Evolutionary conservation across 257 asterid genomes (phyloP).

Genomic region (Vinca minor): DNA sequence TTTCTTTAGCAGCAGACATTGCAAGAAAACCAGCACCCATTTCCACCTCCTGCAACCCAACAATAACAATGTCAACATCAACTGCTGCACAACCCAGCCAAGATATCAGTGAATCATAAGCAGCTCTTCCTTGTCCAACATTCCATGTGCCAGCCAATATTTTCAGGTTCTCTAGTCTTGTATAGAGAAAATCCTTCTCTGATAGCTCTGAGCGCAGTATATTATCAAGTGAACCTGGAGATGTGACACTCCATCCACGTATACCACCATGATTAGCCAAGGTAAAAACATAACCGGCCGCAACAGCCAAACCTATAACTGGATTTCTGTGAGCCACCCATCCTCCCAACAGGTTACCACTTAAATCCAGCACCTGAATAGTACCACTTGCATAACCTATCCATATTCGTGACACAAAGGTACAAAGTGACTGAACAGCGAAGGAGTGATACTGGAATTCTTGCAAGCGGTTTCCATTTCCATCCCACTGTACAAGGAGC

Average conservation of each 20-base stretch:
- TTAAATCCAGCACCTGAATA: constrained; percentile 78
- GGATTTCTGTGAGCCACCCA: constrained; percentile 89
- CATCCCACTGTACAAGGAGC: constrained; percentile 82
- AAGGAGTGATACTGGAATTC: constrained; percentile 65
- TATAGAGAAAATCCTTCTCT: constrained; percentile 67
- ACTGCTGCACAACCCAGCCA: constrained; percentile 87
- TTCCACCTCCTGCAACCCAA: constrained; percentile 97
- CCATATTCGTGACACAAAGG: constrained; percentile 74
- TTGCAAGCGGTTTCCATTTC: constrained; percentile 66
- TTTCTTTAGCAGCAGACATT: constrained; percentile 98
- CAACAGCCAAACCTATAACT: constrained; percentile 62
- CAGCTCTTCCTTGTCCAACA: constrained; percentile 91
- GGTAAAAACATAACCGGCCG: constrained; percentile 56
- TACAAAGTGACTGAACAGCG: constrained; percentile 63
- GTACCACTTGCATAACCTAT: constrained; percentile 81
- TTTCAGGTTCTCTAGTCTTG: constrained; percentile 67
- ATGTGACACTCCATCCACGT: constrained; percentile 88
- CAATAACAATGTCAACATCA: constrained; percentile 61
- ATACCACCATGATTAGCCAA: constrained; percentile 96
- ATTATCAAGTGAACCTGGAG: constrained; percentile 80
- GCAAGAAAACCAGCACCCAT: constrained; percentile 99
- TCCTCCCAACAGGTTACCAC: constrained; percentile 66
- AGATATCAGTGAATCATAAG: constrained; percentile 76
- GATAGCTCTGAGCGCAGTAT: constrained; percentile 62
- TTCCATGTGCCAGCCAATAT: constrained; percentile 98